Evolutionary conservation across 129 eudicot genomes (phyloP).

Genomic region (Flaveria linearis): DNA sequence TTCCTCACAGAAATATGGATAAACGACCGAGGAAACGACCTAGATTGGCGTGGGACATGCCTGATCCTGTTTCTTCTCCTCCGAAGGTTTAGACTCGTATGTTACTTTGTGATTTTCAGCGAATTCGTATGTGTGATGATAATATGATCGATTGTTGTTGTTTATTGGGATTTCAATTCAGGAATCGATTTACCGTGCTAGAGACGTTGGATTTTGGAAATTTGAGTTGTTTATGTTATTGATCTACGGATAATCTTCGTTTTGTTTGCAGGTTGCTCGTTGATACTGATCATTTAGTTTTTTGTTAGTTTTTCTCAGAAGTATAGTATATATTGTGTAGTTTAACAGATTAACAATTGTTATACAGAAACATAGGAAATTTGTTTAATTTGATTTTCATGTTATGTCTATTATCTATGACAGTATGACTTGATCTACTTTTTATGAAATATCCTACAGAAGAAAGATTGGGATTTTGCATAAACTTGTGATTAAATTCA

Average conservation of each 20-base stretch:
- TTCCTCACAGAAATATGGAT: conserved; percentile 58
- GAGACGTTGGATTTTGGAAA: conserved; percentile 5
- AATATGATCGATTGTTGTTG: not conserved
- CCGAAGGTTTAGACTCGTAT: conserved; percentile 39
- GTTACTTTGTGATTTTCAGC: not conserved
- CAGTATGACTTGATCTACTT: not conserved
- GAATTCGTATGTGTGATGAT: not conserved
- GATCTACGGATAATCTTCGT: not conserved
- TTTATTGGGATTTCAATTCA: not conserved
- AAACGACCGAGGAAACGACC: conserved; percentile 74
- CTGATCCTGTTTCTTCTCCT: conserved; percentile 54
- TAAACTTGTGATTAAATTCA: not conserved
- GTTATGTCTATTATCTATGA: not conserved
- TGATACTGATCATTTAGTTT: not conserved
- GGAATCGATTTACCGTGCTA: not conserved
- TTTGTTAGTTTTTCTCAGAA: no score
- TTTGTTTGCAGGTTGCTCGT: not conserved
- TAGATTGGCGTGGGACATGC: conserved; percentile 72
- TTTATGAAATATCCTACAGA: no score
- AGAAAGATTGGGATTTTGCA: not conserved
- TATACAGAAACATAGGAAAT: no score
- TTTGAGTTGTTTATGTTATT: not conserved
- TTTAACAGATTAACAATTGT: not conserved
- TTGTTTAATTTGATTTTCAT: not conserved
- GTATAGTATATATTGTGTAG: not conserved